Base-by-base conservation (phyloP, 2,329 filamentous ascomycete species). In the Claviceps cyperi region DNA sequence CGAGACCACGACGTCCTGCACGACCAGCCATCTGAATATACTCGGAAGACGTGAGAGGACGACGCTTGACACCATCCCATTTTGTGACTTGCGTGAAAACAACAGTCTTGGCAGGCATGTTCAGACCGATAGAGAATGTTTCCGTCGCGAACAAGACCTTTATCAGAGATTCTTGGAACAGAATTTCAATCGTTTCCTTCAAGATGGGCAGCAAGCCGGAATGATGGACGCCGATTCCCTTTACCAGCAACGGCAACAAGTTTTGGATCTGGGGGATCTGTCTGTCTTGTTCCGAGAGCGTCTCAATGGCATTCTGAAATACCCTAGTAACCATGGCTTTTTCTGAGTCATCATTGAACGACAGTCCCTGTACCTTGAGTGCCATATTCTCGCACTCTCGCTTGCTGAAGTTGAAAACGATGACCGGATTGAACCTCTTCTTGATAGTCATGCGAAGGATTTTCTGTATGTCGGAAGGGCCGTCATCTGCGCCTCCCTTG, bases 371-470 rank as follows among this genome's bases (percentile, higher is more conserved):
- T 70, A 96, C 90, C 58, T 88, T 80, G 45, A 98, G 73, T 1
- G 92, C 92, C 66, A 92, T 82, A 54, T 83, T 81, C 69, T 98
- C 92, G 64, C 91, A 96, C 60, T 97, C 91, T 56, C 91, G 79
- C 72, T 98, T 98, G 75, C 90, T 96, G 72, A 98, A 98, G 68
- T 91, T 97, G 78, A 98, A 98, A 39, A 98, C 89, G 63, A 98
- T 98, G 59, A 97, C 92, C 0, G 92, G 92, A 61, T 98, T 96
- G 69, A 92, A 94, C 63, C 86, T 92, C 71, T 90, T 95, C 69
- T 87, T 77, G 83, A 98, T 94, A 58, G 97, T 94, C 92, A 98
- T 98, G 67, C 86, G 86, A 57, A 98, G 86, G 60, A 98, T 95
- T 74, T 96, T 97, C 72, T 88, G 89, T 54, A 98, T 95, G 67